Base-by-base conservation (phyloP, 202 grass and related monocot genomes). In the Carex sylvatica region DNA sequence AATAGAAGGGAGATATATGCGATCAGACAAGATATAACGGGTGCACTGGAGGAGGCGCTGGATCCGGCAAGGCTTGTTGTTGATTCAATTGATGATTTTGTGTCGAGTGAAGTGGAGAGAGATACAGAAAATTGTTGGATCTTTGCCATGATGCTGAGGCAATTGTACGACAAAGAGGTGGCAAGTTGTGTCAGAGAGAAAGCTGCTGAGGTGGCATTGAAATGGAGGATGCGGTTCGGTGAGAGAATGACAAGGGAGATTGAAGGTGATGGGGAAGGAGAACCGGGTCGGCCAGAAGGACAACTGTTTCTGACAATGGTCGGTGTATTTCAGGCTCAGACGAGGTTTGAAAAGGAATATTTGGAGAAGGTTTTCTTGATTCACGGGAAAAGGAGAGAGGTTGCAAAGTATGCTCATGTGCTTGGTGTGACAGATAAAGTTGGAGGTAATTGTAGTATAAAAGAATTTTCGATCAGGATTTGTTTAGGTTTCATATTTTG, bases 301-400 rank as follows among this genome's bases (percentile, higher is more conserved):
- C 94, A 93, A 63, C 83, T 93, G 66, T 92, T 97, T 65, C 60
- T 97, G 54, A 91, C 88, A 77, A 91, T 97, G 61, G 86, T 90
- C 20, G 91, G 82, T 0, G 86, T 88, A 40, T 93, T 92, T 73
- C 70, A 85, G 30, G 78, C 91, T 79, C 91, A 91, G 40, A 74
- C 85, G 36, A 88, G 85, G 61, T 93, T 93, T 19, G 82, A 91
- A 9, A 80, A 78, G 31, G 89, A 90, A 23, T 97, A 90, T 72
- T 88, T 97, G 84, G 93, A 78, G 75, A 93, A 61, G 58, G 33
- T 97, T 54, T 86, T 97, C 33, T 35, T 88, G 75, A 84, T 88
- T 65, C 87, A 97, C 38, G 83, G 89, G 6, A 83, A 83, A 80
- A 91, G 80, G 86, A 97, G 81, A 75, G 91, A 92, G 73, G 87